Evolutionary conservation across 768 basidiomycete genomes (phyloP).

Genomic region (Lactarius psammicola): DNA sequence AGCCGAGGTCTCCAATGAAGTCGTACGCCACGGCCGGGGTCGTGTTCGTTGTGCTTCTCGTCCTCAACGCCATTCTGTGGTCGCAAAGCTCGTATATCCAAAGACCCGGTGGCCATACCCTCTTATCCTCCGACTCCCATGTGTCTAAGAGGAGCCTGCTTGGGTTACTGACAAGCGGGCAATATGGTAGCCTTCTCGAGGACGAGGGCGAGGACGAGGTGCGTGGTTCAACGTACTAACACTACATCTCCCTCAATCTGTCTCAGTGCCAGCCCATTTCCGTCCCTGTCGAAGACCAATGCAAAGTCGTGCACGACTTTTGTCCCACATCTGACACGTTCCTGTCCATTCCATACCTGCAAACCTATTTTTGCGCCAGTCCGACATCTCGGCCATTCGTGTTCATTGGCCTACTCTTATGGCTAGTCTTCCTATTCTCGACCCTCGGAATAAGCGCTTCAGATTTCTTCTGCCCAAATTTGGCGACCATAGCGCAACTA

Average conservation of each 20-base stretch:
- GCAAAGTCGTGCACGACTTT: constrained; percentile 54
- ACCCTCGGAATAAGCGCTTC: constrained; percentile 93
- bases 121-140: background rate
- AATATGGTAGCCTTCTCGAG: background rate
- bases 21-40: constrained; percentile 46
- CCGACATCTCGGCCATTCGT: constrained; percentile 52
- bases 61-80: constrained; percentile 63
- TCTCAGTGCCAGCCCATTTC: constrained; percentile 65
- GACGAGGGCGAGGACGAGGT: constrained; percentile 14
- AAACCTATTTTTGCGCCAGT: constrained; percentile 67
- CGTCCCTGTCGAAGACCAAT: constrained; percentile 56
- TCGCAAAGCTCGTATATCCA: constrained; percentile 42
- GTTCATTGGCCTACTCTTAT: constrained; percentile 65
- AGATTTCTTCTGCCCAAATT: constrained; percentile 97
- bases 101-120: constrained; percentile 22
- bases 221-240: constrained; percentile 13
- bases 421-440: constrained; percentile 92
- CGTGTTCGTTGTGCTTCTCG: constrained; percentile 51
- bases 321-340: constrained; percentile 64
- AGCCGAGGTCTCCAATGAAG: constrained; percentile 31
- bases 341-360: constrained; percentile 68
- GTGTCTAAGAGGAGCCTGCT: constrained; percentile 15
- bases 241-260: background rate
- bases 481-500: constrained; percentile 82
- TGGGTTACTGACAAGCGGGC: constrained; percentile 5